phyloP scores from a whole-genome alignment of 75 land plant species.

The Larix kaempferi region DNA sequence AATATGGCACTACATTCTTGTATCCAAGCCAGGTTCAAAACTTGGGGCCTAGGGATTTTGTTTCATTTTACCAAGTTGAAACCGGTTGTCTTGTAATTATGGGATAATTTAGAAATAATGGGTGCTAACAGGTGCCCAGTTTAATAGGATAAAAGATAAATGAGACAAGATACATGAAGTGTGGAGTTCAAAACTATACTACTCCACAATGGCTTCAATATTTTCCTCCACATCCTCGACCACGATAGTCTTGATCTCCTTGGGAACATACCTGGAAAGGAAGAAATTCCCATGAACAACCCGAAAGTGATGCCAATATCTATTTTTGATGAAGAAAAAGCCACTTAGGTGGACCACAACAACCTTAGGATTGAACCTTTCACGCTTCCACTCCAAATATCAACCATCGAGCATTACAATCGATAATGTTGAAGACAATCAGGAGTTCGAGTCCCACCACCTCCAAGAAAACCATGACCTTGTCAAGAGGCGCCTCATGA shows the following conservation, averaged over 20 bases:
- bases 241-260: background rate
- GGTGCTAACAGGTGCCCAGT: too few relatives aligned
- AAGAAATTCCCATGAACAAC: background rate
- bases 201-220: background rate
- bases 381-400: too few relatives aligned
- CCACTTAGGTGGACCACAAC: background rate
- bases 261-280: background rate
- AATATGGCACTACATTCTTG: too few relatives aligned
- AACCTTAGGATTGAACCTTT: background rate
- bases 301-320: background rate
- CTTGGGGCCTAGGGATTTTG: too few relatives aligned
- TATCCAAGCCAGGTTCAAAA: too few relatives aligned
- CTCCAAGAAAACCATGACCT: too few relatives aligned
- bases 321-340: background rate
- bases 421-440: background rate
- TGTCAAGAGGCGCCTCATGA: too few relatives aligned
- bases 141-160: too few relatives aligned
- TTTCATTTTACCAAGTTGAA: too few relatives aligned
- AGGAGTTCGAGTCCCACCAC: background rate
- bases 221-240: background rate
- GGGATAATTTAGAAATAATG: too few relatives aligned
- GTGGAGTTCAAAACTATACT: background rate
- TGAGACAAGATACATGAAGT: background rate
- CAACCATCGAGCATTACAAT: background rate
- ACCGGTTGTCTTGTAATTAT: too few relatives aligned